Conservation (phyloP, 805 yeast species). For the Starmerella floris region DNA sequence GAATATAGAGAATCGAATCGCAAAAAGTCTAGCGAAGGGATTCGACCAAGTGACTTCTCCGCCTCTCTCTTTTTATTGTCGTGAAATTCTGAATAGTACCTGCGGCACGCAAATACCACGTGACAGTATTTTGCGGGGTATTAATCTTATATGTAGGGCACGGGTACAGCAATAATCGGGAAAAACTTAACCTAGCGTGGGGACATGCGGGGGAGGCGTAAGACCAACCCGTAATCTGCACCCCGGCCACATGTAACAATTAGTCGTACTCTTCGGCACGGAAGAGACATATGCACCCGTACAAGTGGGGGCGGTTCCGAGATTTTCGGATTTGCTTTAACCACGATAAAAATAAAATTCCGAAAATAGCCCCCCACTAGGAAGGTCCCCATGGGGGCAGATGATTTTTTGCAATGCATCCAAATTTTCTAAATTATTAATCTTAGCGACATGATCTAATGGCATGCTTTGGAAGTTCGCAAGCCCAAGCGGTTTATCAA, state of each 20-base stretch:
- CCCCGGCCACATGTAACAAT: not conserved
- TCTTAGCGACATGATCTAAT: too few relatives aligned
- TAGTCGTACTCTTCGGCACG: not conserved
- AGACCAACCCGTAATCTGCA: not conserved
- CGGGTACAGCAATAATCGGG: not conserved
- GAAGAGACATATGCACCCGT: not conserved
- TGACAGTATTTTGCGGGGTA: not conserved
- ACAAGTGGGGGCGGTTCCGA: not conserved
- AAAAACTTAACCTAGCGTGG: not conserved
- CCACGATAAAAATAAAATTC: not conserved
- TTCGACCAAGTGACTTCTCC: not conserved
- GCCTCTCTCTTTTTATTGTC: not conserved
- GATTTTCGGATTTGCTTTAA: not conserved
- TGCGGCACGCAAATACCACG: not conserved
- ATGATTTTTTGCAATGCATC: too few relatives aligned
- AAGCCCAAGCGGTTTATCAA: too few relatives aligned
- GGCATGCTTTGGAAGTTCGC: too few relatives aligned
- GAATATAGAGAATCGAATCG: too few relatives aligned
- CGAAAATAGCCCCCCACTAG: too few relatives aligned
- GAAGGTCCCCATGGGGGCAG: too few relatives aligned
- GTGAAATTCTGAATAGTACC: not conserved
- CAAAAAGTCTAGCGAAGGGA: not conserved
- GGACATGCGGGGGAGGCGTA: not conserved
- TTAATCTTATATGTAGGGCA: not conserved
- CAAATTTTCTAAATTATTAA: too few relatives aligned